These are phyloP conservation scores for Shiraia bambusicola DNA, from an alignment of 2,329 filamentous ascomycete genomes.

Conservation along the genomic window DNA sequence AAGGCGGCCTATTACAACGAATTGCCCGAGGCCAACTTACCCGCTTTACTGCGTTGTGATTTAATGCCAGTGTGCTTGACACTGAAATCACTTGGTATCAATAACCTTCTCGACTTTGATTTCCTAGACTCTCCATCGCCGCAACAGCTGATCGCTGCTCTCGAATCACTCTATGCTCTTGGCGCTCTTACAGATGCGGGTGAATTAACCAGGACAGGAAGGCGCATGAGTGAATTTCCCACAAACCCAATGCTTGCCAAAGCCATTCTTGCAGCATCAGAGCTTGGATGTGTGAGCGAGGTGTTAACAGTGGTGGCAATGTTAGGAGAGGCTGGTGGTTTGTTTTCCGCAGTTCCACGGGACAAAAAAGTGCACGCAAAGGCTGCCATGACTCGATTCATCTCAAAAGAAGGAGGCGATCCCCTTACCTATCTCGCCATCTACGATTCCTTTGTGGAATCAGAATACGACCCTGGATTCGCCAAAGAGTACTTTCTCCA, in stretches of 20 bases:
- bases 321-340: slow-evolving; percentile 80
- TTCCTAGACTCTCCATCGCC: slow-evolving; percentile 93
- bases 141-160: slow-evolving; percentile 81
- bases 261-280: slow-evolving; percentile 82
- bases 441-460: slow-evolving; percentile 94
- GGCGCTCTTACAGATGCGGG: slow-evolving; percentile 87
- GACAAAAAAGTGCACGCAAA: slow-evolving; percentile 98
- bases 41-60: slow-evolving; percentile 90
- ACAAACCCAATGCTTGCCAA: slow-evolving; percentile 91
- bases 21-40: slow-evolving; percentile 86
- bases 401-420: slow-evolving; percentile 86
- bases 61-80: slow-evolving; percentile 81
- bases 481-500: slow-evolving; percentile 91
- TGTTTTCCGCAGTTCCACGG: slow-evolving; percentile 86
- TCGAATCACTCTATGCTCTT: slow-evolving; percentile 89
- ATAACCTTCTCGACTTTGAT: slow-evolving; percentile 89
- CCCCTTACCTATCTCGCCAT: slow-evolving; percentile 87
- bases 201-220: slow-evolving; percentile 83
- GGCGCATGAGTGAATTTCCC: slow-evolving; percentile 94
- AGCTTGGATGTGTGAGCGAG: slow-evolving; percentile 91
- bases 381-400: slow-evolving; percentile 84
- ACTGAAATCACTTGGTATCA: slow-evolving; percentile 86
- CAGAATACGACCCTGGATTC: slow-evolving; percentile 86
- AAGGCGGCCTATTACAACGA: slow-evolving; percentile 95
- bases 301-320: slow-evolving; percentile 92